phyloP scores from a whole-genome alignment of 75 land plant genomes.

The Isoetes taiwanensis region DNA sequence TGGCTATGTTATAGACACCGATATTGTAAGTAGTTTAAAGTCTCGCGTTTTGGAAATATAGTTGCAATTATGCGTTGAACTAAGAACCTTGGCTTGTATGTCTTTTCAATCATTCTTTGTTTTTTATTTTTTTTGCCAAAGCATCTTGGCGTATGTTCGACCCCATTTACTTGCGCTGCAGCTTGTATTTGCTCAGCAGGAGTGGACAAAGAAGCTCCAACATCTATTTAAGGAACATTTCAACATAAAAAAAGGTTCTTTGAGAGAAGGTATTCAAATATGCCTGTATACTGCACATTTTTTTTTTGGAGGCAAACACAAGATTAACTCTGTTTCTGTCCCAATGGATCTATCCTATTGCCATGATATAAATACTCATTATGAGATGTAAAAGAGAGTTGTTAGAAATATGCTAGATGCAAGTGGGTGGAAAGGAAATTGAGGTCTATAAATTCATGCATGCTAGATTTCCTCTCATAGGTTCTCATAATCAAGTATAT shows the following conservation, averaged over 20 bases:
- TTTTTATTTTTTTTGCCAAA: neutral
- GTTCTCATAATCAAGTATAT: no score
- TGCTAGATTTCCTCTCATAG: no score
- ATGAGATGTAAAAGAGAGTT: no score
- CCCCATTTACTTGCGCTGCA: conserved; percentile 9
- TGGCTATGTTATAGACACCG: conserved; percentile 92
- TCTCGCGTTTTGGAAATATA: neutral
- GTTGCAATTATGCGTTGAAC: neutral
- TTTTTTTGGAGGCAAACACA: no score
- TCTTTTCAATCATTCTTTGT: neutral
- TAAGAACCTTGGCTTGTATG: neutral
- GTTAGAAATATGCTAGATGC: no score
- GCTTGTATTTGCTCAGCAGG: conserved; percentile 69
- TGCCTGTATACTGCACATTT: no score
- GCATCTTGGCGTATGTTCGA: neutral
- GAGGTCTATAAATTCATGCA: no score
- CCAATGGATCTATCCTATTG: no score
- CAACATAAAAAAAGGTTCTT: conserved; percentile 56
- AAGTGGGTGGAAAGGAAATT: no score
- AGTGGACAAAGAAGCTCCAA: conserved; percentile 69
- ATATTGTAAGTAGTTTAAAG: conserved; percentile 50
- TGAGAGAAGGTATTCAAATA: conserved; percentile 80
- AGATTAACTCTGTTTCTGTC: no score
- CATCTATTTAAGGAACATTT: conserved; percentile 58
- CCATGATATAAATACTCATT: no score